Evolutionary conservation across 371 early-diverging fungal species (phyloP).

Genomic region (Mortierella polycephala): DNA sequence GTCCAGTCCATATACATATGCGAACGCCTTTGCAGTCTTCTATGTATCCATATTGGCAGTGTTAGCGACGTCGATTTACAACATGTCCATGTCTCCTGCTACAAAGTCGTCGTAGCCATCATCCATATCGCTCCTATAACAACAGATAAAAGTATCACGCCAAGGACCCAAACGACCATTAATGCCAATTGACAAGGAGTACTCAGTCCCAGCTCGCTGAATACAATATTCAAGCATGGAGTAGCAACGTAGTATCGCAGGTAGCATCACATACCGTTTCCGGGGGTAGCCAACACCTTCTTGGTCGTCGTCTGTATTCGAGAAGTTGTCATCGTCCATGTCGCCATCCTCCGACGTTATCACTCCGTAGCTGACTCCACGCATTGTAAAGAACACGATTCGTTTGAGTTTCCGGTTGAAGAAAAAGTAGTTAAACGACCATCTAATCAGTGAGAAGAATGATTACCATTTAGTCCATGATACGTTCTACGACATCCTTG

Average conservation of each 20-base stretch:
- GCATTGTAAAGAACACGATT: conserved; percentile 88
- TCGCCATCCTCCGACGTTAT: conserved; percentile 26
- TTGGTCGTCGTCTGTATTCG: conserved; percentile 38
- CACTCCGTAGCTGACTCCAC: conserved; percentile 69
- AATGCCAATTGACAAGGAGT: no score
- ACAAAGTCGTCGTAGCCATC: conserved; percentile 30
- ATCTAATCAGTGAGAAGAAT: conserved; percentile 56
- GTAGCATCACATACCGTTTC: conserved; percentile 25
- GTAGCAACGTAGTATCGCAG: no score
- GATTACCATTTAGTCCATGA: no score
- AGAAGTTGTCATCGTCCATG: conserved; percentile 37
- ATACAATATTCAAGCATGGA: neutral
- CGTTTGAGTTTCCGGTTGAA: conserved; percentile 90
- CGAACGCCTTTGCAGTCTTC: no score
- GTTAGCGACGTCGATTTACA: neutral
- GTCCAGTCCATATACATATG: no score
- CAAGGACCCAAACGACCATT: no score
- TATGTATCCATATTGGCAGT: neutral
- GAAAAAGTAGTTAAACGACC: conserved; percentile 96
- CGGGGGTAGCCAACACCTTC: conserved; percentile 36
- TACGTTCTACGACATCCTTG: no score
- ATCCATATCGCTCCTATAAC: conserved; percentile 15
- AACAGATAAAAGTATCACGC: neutral
- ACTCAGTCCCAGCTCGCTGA: neutral
- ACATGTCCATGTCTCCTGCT: conserved; percentile 51